Conservation (phyloP, 805 yeast genomes). For the Starmerella asiatica region DNA sequence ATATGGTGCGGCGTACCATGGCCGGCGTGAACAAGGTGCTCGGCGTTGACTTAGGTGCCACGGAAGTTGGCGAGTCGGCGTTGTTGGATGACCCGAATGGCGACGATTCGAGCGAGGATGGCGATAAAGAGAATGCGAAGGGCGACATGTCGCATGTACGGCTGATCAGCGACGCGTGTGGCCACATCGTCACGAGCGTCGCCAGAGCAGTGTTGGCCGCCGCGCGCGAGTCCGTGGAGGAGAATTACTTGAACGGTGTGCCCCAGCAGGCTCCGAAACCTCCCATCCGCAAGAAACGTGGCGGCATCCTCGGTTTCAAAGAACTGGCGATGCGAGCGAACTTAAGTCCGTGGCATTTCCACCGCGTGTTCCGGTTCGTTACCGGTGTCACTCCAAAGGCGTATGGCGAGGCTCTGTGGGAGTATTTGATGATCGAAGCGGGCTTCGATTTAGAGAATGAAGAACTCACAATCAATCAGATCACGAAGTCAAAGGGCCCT, state of each 20-base stretch:
- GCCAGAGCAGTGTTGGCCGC: constrained; percentile 33
- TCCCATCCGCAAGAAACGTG: constrained; percentile 27
- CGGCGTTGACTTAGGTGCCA: constrained; percentile 19
- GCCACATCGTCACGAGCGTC: constrained; percentile 73
- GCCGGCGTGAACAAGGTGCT: constrained; percentile 18
- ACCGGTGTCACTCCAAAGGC: constrained; percentile 81
- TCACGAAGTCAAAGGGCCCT: not conserved
- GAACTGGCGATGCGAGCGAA: constrained; percentile 76
- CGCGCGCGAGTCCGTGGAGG: constrained; percentile 21
- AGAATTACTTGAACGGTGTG: constrained; percentile 10
- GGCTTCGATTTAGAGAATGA: constrained; percentile 21
- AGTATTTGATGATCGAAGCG: constrained; percentile 20
- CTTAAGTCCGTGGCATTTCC: constrained; percentile 86
- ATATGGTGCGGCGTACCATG: constrained; percentile 17
- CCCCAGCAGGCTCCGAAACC: constrained; percentile 14
- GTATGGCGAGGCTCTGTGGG: constrained; percentile 69
- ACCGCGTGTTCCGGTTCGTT: constrained; percentile 73
- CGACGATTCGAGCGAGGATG: constrained; percentile 2
- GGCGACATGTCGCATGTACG: constrained; percentile 36
- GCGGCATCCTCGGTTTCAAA: constrained; percentile 44
- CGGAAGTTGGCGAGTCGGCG: constrained; percentile 18
- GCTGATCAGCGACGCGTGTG: constrained; percentile 63
- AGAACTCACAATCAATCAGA: constrained; percentile 13
- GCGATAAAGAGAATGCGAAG: constrained; percentile 9
- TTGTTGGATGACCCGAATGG: constrained; percentile 9